phyloP scores from a whole-genome alignment of 805 yeast genomes.

The Kodamaea laetipori region DNA sequence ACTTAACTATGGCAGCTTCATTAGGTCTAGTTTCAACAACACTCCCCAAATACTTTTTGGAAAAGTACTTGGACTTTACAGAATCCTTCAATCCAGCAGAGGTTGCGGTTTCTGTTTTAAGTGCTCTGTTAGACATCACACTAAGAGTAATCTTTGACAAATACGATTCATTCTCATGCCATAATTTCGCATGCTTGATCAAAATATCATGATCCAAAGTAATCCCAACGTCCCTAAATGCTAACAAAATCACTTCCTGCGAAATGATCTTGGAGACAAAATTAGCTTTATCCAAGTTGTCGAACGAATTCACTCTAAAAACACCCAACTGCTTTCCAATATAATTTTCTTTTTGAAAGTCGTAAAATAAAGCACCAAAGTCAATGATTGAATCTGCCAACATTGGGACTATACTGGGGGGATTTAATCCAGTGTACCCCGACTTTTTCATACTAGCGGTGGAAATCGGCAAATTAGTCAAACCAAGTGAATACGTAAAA shows the following conservation, averaged over 20 bases:
- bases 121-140: conserved; percentile 29
- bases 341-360: conserved; percentile 32
- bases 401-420: conserved; percentile 32
- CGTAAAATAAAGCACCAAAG: conserved; percentile 50
- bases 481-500: conserved; percentile 21
- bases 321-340: conserved; percentile 54
- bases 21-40: conserved; percentile 42
- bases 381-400: conserved; percentile 40
- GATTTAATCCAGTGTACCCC: conserved; percentile 38
- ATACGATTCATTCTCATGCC: conserved; percentile 49
- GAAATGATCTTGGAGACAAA: conserved; percentile 47
- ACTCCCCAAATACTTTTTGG: conserved; percentile 42
- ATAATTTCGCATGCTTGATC: conserved; percentile 43
- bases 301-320: conserved; percentile 52
- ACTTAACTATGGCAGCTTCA: conserved; percentile 47
- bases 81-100: conserved; percentile 23
- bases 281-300: conserved; percentile 52
- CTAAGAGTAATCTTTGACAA: conserved; percentile 45
- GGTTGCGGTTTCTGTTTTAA: not conserved
- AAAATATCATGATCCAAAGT: conserved; percentile 36
- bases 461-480: conserved; percentile 35
- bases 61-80: conserved; percentile 33
- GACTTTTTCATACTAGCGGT: conserved; percentile 34
- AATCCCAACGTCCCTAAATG: conserved; percentile 47
- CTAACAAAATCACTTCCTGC: conserved; percentile 50